Evolutionary conservation across 2,329 filamentous ascomycete species (phyloP).

Genomic region (Apiospora hydei): DNA sequence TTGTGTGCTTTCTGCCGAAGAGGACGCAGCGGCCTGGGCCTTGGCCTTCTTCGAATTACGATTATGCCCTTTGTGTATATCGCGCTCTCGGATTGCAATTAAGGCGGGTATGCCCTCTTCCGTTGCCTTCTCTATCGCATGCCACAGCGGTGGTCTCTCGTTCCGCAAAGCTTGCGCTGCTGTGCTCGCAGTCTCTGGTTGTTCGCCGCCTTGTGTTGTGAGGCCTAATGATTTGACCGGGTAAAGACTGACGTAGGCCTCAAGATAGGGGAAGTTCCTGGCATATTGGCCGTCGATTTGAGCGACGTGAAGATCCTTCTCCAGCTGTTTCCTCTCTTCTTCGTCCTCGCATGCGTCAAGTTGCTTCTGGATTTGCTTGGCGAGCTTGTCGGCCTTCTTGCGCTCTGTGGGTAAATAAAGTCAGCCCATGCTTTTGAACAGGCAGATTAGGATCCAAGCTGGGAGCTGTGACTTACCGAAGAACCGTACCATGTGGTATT

Average conservation of each 20-base stretch:
- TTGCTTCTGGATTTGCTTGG: constrained; percentile 69
- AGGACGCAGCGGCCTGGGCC: background rate
- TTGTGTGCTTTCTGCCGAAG: background rate
- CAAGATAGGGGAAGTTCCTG: constrained; percentile 73
- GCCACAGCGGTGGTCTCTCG: constrained; percentile 70
- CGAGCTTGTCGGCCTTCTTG: constrained; percentile 73
- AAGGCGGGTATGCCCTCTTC: constrained; percentile 37
- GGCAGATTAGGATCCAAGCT: background rate
- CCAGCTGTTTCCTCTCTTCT: constrained; percentile 59
- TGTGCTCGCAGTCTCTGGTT: constrained; percentile 50
- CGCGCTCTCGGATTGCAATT: constrained; percentile 38
- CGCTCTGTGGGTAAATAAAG: constrained; percentile 60
- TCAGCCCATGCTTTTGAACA: constrained; percentile 26
- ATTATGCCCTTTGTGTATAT: constrained; percentile 26
- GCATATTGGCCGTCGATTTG: constrained; percentile 81
- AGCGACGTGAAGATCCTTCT: constrained; percentile 67
- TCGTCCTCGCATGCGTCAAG: constrained; percentile 59
- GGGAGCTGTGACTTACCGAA: constrained; percentile 65
- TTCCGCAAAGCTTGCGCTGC: constrained; percentile 51
- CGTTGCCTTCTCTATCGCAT: constrained; percentile 69
- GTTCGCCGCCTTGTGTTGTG: constrained; percentile 43
- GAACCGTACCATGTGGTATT: constrained; percentile 85
- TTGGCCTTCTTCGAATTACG: constrained; percentile 25
- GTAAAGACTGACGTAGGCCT: constrained; percentile 73
- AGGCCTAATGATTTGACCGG: constrained; percentile 41